Conservation (phyloP, 1,284 basidiomycete species). For the Taiwanofungus camphoratus region DNA sequence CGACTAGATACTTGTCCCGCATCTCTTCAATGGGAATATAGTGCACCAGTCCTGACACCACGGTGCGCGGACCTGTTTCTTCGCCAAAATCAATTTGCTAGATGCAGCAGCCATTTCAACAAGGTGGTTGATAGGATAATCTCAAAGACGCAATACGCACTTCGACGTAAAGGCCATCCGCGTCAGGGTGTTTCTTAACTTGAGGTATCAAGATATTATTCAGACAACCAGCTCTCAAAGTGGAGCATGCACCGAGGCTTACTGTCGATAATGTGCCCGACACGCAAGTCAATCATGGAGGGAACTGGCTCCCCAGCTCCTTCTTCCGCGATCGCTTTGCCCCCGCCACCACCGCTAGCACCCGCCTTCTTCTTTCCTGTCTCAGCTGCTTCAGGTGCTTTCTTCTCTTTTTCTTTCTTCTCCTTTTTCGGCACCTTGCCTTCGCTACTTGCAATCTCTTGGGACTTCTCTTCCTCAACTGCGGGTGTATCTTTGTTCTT, state of each 20-base stretch:
- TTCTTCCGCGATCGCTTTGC: conserved; percentile 39
- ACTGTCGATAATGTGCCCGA: conserved; percentile 89
- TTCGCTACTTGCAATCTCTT: conserved; percentile 26
- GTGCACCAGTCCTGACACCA: conserved; percentile 92
- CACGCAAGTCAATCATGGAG: conserved; percentile 91
- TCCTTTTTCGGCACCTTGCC: conserved; percentile 35
- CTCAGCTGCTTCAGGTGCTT: conserved; percentile 26
- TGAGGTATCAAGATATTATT: not conserved
- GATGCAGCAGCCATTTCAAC: not conserved
- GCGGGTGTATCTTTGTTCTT: conserved; percentile 23
- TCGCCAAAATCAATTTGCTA: conserved; percentile 94
- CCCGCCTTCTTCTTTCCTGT: conserved; percentile 39
- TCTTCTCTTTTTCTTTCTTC: conserved; percentile 47
- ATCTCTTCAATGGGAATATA: conserved; percentile 94
- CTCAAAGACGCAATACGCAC: conserved; percentile 30
- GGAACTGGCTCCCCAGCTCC: conserved; percentile 77
- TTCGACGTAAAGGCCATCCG: conserved; percentile 89
- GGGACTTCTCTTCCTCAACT: conserved; percentile 21
- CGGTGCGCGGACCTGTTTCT: conserved; percentile 87
- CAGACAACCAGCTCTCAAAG: not conserved
- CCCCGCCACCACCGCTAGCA: conserved; percentile 26
- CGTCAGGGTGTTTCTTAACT: conserved; percentile 94
- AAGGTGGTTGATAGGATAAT: too few species aligned
- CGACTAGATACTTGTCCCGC: conserved; percentile 80
- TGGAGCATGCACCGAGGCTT: conserved; percentile 23